phyloP scores from a whole-genome alignment of 179 eudicot genomes.

The Vitellaria paradoxa region DNA sequence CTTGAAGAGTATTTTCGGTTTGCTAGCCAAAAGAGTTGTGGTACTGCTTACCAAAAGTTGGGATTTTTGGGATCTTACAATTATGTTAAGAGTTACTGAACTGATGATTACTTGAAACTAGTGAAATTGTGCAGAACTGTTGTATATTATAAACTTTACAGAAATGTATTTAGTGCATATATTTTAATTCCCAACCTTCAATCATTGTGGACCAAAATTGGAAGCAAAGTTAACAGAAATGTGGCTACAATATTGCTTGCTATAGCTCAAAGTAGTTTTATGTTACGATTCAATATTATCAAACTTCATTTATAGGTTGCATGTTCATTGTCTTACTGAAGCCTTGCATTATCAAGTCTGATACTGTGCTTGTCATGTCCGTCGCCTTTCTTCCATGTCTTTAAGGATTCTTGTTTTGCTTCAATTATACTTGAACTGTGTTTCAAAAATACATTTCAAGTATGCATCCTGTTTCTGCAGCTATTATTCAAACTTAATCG shows the following conservation, averaged over 20 bases:
- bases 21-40: background rate
- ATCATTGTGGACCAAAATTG: background rate
- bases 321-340: background rate
- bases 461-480: conserved; percentile 38
- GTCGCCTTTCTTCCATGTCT: background rate
- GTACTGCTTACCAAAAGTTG: background rate
- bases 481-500: conserved; percentile 86
- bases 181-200: too few relatives aligned
- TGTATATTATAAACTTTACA: background rate
- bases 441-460: background rate
- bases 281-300: background rate
- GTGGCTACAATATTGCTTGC: too few relatives aligned
- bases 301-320: background rate
- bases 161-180: background rate
- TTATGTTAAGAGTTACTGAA: background rate
- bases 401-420: background rate
- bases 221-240: background rate
- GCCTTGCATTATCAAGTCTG: background rate
- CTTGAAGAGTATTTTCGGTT: background rate
- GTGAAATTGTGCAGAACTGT: background rate
- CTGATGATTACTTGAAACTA: background rate
- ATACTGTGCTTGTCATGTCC: background rate
- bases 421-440: background rate
- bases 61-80: background rate
- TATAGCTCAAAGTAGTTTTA: background rate